Evolutionary conservation across 73 alveolate genomes (phyloP).

Genomic region (Paraurostyla sp.): DNA sequence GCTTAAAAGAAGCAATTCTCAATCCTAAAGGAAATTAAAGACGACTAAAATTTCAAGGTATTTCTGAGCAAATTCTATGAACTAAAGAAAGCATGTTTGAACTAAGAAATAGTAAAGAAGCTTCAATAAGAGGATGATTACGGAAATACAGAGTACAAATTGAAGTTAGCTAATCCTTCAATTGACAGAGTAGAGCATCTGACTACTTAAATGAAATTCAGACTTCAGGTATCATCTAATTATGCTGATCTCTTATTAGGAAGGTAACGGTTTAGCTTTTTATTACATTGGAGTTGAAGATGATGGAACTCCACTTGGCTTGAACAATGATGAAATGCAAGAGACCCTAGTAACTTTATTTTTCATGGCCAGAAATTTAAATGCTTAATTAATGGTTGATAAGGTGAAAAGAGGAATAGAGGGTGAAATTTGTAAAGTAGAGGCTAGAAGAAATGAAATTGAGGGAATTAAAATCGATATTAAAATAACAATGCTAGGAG

Average conservation of each 20-base stretch:
- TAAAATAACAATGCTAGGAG: conserved; percentile 91
- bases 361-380: conserved; percentile 85
- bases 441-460: conserved; percentile 84
- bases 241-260: conserved; percentile 65
- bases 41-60: conserved; percentile 37
- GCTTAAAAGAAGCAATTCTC: conserved; percentile 36
- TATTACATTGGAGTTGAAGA: conserved; percentile 98
- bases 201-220: conserved; percentile 95
- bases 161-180: conserved; percentile 86
- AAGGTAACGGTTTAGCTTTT: conserved; percentile 95
- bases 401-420: conserved; percentile 80
- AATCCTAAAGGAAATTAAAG: conserved; percentile 44
- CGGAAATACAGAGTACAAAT: conserved; percentile 96
- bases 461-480: conserved; percentile 88
- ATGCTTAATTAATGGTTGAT: conserved; percentile 81
- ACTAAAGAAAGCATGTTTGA: not conserved
- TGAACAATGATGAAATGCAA: conserved; percentile 90
- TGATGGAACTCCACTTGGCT: conserved; percentile 95
- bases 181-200: conserved; percentile 84
- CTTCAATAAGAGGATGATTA: conserved; percentile 88
- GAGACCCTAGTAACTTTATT: conserved; percentile 88
- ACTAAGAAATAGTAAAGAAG: not conserved
- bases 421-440: conserved; percentile 93
- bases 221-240: conserved; percentile 65
- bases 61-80: conserved; percentile 12